Evolutionary conservation across 805 yeast genomes (phyloP), one percentile per base, ranked within the genome.

Genomic region (Schwanniomyces yamadae): DNA sequence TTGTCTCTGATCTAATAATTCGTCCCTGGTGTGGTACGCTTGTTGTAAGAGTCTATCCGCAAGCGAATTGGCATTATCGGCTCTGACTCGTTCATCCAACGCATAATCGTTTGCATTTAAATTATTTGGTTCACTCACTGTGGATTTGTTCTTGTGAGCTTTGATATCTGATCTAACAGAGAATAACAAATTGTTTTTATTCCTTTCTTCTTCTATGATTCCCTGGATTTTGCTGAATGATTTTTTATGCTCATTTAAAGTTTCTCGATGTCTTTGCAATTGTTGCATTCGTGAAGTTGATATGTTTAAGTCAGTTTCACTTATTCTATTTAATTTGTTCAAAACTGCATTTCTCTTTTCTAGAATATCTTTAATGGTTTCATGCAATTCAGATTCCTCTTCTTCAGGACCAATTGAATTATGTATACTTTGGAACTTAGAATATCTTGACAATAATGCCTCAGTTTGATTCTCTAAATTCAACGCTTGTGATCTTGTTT

Each of bases 21-120:
- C 95, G 41, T 90, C 97, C 39, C 98, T 71, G 0, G 98, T 89
- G 47, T 84, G 86, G 63, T 78, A 83, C 1, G 96, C 98, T 55
- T 84, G 90, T n/a, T 75, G 75, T 24, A 91, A 71, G 39, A 93
- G 67, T 28, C 83, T 65, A 55, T 93, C 97, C 11, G 95, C 86
- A 34, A 89, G 66, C 28, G 73, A 70, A 55, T 88, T 81, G 28
- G 93, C 80, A 34, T 71, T 71, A 45, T 85, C 86, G 13, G 84
- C 83, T 33, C 96, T 69, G 24, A 75, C 67, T 6, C 87, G 61
- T 60, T 91, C 99, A 40, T 84, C 80, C 38, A 83, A 71, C 55
- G 86, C 80, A 57, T 91, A 91, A 42, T 80, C 85, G 44, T 82
- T 78, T 37, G 80, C 86, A 46, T 61, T 61, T 26, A 46, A 51